phyloP scores from a whole-genome alignment of 805 yeast species.

The Candida tammaniensis region DNA sequence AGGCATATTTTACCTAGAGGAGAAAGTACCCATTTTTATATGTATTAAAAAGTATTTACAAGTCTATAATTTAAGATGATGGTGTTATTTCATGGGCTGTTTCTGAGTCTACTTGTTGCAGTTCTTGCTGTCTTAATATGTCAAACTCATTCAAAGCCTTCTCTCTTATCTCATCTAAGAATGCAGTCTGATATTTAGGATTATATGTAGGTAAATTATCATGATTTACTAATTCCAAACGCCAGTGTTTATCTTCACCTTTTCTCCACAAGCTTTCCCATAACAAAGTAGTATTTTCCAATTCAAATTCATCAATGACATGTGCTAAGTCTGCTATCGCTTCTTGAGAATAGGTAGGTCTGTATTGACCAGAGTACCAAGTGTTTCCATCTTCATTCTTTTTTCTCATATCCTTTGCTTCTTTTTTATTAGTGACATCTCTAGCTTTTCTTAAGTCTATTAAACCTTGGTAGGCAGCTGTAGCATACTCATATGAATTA shows the following conservation, averaged over 20 bases:
- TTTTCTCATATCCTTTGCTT: slow-evolving; percentile 66
- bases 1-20: too few relatives aligned
- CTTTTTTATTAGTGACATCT: slow-evolving; percentile 56
- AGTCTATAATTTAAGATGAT: slow-evolving; percentile 1
- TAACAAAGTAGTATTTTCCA: slow-evolving; percentile 48
- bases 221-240: slow-evolving; percentile 55
- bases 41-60: too few relatives aligned
- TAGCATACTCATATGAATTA: slow-evolving; percentile 57
- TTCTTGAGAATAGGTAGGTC: slow-evolving; percentile 89
- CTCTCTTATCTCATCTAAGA: slow-evolving; percentile 58
- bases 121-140: slow-evolving; percentile 1
- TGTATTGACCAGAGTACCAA: slow-evolving; percentile 84
- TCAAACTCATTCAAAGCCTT: slow-evolving; percentile 34
- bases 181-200: slow-evolving; percentile 65
- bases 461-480: slow-evolving; percentile 69
- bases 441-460: slow-evolving; percentile 73
- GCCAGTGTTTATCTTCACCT: slow-evolving; percentile 80
- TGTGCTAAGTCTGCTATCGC: slow-evolving; percentile 80
- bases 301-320: slow-evolving; percentile 61
- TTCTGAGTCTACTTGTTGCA: slow-evolving; percentile 1
- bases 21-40: too few relatives aligned
- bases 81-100: not conserved
- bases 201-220: slow-evolving; percentile 53
- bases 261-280: slow-evolving; percentile 91
- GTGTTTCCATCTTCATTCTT: slow-evolving; percentile 74